Conservation (phyloP, 306 rosid genomes). For the Begonia peltatifolia region DNA sequence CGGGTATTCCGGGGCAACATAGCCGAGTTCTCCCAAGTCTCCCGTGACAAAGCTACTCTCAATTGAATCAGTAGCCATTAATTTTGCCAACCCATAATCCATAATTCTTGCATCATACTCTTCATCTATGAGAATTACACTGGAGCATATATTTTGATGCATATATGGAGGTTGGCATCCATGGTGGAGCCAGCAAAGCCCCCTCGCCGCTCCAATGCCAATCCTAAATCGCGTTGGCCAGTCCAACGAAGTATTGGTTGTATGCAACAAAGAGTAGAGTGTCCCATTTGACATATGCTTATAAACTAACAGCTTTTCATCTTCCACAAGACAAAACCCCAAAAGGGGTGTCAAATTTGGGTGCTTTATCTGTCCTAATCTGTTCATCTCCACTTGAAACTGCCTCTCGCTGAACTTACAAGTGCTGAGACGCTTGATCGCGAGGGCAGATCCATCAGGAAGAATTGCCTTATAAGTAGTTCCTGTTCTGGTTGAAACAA, state of each 20-base stretch:
- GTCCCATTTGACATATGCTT: constrained; percentile 46
- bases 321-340: constrained; percentile 47
- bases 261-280: constrained; percentile 47
- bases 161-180: constrained; percentile 72
- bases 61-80: constrained; percentile 35
- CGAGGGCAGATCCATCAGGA: constrained; percentile 65
- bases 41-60: constrained; percentile 50
- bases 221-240: too few relatives aligned
- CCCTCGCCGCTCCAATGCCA: constrained; percentile 45
- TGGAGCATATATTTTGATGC: constrained; percentile 66
- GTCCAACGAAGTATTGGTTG: constrained; percentile 13
- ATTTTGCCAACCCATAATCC: constrained; percentile 76
- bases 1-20: constrained; percentile 75
- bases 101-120: constrained; percentile 73
- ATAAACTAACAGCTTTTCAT: too few relatives aligned
- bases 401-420: constrained; percentile 70
- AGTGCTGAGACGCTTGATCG: constrained; percentile 47
- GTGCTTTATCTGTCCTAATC: constrained; percentile 65
- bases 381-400: constrained; percentile 60
- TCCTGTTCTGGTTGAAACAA: constrained; percentile 49
- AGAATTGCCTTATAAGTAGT: constrained; percentile 68
- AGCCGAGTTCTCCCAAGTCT: constrained; percentile 78
- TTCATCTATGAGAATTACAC: constrained; percentile 59
- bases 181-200: constrained; percentile 77
- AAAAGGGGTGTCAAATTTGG: constrained; percentile 69